Evolutionary conservation across 1,284 basidiomycete species (phyloP).

Genomic region (Fistulinella staudtii): DNA sequence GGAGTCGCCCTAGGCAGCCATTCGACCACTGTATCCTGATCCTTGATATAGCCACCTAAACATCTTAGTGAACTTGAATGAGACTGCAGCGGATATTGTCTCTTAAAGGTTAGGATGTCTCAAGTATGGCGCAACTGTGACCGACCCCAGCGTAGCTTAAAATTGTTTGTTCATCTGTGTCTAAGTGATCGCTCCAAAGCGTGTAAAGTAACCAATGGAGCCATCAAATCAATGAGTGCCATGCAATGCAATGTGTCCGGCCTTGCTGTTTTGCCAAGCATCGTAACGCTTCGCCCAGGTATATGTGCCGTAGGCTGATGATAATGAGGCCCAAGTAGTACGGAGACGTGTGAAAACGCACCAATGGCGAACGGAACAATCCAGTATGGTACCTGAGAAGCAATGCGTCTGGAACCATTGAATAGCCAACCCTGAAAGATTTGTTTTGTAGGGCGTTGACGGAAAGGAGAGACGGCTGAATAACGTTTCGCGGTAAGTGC

Average conservation of each 20-base stretch:
- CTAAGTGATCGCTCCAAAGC: constrained; percentile 15
- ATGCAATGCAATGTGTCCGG: constrained; percentile 61
- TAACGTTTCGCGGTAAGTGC: not conserved
- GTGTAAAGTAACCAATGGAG: constrained; percentile 13
- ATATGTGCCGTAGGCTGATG: constrained; percentile 76
- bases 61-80: too few species aligned
- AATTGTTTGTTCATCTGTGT: constrained; percentile 3
- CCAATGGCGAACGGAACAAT: constrained; percentile 74
- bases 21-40: too few species aligned
- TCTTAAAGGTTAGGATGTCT: too few species aligned
- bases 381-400: constrained; percentile 77
- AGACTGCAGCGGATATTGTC: too few species aligned
- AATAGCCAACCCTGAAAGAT: constrained; percentile 77
- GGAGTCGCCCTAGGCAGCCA: too few species aligned
- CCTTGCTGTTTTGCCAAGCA: constrained; percentile 75
- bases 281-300: constrained; percentile 78
- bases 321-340: not conserved
- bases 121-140: constrained; percentile 7
- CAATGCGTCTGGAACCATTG: constrained; percentile 81
- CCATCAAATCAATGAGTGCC: constrained; percentile 23
- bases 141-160: too few species aligned
- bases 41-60: too few species aligned
- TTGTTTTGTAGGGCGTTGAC: constrained; percentile 69
- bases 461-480: constrained; percentile 78
- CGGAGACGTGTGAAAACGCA: constrained; percentile 39